phyloP scores from a whole-genome alignment of 1,284 basidiomycete genomes.

The Meira nashicola region DNA sequence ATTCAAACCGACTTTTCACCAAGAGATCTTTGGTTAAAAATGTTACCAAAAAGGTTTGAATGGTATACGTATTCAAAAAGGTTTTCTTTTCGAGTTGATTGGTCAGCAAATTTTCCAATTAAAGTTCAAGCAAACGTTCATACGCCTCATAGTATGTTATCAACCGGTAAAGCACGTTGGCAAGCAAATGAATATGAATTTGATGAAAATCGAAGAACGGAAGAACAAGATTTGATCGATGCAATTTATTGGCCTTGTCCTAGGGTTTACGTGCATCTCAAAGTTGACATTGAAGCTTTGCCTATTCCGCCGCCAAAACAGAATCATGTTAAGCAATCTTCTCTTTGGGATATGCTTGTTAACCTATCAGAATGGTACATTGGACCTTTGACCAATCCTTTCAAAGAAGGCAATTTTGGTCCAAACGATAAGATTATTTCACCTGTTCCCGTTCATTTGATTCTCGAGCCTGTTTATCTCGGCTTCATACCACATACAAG shows the following conservation, averaged over 20 bases:
- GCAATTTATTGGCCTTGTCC: constrained; percentile 5
- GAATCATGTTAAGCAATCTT: background rate
- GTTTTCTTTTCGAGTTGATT: constrained; percentile 1
- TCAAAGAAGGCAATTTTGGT: background rate
- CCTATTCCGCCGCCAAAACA: background rate
- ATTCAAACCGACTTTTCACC: background rate
- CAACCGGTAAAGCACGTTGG: constrained; percentile 1
- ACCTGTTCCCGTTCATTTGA: constrained; percentile 3
- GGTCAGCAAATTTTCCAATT: constrained; percentile 3
- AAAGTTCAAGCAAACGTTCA: constrained; percentile 1
- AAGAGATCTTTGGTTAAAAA: constrained; percentile 4
- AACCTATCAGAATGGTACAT: constrained; percentile 3
- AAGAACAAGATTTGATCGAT: background rate
- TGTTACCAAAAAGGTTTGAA: background rate
- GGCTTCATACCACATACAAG: constrained; percentile 1
- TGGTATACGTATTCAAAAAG: background rate
- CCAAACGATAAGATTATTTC: background rate
- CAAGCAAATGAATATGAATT: constrained; percentile 8
- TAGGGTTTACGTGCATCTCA: constrained; percentile 1
- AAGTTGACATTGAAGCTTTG: background rate
- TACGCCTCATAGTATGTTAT: constrained; percentile 3
- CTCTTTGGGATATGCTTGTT: background rate
- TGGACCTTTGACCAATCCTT: background rate
- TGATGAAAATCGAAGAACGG: background rate
- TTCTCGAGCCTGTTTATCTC: constrained; percentile 2